Evolutionary conservation across 108 stramenopile species (phyloP).

Genomic region (Cyclotella cryptica): DNA sequence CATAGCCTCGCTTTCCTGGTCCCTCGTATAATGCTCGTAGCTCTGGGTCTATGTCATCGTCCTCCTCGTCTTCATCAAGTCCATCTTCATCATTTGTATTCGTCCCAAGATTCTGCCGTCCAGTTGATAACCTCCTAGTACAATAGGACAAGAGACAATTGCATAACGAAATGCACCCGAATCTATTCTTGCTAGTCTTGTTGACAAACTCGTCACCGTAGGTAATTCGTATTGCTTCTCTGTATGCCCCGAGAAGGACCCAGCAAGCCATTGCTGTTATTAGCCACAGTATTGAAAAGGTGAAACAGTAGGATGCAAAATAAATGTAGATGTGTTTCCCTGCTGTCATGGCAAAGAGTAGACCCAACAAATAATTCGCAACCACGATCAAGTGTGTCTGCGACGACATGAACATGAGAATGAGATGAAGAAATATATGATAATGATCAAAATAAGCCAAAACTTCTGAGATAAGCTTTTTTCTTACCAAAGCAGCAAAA

Average conservation of each 20-base stretch:
- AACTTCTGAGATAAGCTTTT: neutral
- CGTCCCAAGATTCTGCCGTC: neutral
- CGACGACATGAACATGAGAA: neutral
- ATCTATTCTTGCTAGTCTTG: constrained; percentile 5
- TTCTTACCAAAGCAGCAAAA: constrained; percentile 22
- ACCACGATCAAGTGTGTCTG: constrained; percentile 44
- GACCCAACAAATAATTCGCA: constrained; percentile 45
- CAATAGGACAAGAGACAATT: constrained; percentile 12
- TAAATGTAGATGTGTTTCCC: constrained; percentile 41
- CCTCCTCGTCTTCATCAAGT: constrained; percentile 25
- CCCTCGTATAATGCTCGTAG: constrained; percentile 36
- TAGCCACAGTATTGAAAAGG: constrained; percentile 50
- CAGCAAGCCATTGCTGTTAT: constrained; percentile 30
- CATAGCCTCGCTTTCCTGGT: constrained; percentile 9
- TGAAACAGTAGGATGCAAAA: constrained; percentile 49
- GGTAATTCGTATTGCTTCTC: constrained; percentile 22
- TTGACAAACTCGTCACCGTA: constrained; percentile 33
- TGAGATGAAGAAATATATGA: neutral
- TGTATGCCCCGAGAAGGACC: constrained; percentile 34
- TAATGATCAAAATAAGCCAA: neutral
- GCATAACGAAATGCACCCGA: neutral
- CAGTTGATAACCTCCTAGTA: constrained; percentile 4
- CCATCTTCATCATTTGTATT: constrained; percentile 1
- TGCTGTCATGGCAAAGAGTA: constrained; percentile 51
- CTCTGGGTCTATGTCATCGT: constrained; percentile 46